phyloP scores from a whole-genome alignment of 2,329 filamentous ascomycete species.

The Alternaria novae-zelandiae region DNA sequence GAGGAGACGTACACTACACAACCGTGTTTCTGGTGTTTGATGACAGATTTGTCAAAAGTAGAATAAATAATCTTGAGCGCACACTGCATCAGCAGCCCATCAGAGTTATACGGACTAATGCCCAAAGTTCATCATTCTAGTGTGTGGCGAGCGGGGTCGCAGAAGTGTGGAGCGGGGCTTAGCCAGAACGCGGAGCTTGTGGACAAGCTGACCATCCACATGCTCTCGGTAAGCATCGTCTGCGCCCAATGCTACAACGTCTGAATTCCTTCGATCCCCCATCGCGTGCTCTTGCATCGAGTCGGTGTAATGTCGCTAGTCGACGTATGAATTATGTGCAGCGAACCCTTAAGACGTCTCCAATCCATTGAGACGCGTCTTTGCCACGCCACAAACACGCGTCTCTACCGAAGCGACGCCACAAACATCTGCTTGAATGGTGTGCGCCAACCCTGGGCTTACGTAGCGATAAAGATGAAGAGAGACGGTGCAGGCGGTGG shows the following conservation, averaged over 20 bases:
- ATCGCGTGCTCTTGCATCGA: background rate
- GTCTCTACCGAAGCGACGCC: background rate
- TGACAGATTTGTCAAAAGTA: background rate
- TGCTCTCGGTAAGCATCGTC: background rate
- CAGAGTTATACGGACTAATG: background rate
- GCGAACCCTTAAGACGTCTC: background rate
- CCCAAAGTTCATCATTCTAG: background rate
- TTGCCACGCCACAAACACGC: background rate
- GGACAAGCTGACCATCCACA: background rate
- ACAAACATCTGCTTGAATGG: background rate
- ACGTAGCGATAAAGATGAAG: background rate
- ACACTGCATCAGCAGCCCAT: background rate
- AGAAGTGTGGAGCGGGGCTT: background rate
- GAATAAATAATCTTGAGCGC: accelerated
- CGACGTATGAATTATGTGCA: background rate
- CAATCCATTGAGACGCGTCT: background rate
- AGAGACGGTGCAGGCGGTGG: background rate
- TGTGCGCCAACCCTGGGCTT: background rate
- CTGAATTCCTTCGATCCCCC: background rate
- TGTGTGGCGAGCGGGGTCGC: background rate
- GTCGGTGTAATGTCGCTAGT: background rate
- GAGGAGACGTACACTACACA: conserved; percentile 7
- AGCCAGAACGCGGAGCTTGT: background rate
- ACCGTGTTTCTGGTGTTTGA: conserved; percentile 4
- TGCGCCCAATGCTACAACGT: background rate